Evolutionary conservation across 2,329 filamentous ascomycete species (phyloP).

Genomic region (Pseudopithomyces chartarum): DNA sequence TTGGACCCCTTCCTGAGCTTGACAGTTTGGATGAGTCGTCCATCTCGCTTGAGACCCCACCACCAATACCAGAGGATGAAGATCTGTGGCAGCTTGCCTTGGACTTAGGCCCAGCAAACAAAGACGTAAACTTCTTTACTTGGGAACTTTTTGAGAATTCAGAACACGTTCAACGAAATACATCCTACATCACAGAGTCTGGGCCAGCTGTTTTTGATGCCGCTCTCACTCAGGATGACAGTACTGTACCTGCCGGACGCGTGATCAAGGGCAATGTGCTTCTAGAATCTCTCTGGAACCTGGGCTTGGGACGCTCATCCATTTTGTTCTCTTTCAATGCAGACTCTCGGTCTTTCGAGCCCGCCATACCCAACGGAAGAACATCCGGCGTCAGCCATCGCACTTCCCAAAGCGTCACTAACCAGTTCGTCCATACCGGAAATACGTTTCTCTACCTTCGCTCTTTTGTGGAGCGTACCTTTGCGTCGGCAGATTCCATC

Average conservation of each 20-base stretch:
- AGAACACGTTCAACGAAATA: conserved; percentile 46
- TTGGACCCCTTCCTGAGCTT: conserved; percentile 44
- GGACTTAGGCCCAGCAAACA: conserved; percentile 35
- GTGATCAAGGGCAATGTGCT: conserved; percentile 45
- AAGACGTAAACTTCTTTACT: conserved; percentile 57
- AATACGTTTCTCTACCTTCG: conserved; percentile 41
- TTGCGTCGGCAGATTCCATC: conserved; percentile 39
- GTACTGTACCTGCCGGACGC: conserved; percentile 44
- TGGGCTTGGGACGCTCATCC: conserved; percentile 74
- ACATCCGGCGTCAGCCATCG: conserved; percentile 58
- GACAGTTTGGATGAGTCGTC: conserved; percentile 37
- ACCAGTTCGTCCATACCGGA: conserved; percentile 49
- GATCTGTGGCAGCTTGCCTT: conserved; percentile 48
- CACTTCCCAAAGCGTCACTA: conserved; percentile 58
- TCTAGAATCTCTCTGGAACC: conserved; percentile 62
- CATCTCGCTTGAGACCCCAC: conserved; percentile 30
- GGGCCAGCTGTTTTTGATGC: conserved; percentile 70
- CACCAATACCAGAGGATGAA: conserved; percentile 28
- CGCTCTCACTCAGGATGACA: conserved; percentile 51
- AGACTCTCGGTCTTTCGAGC: conserved; percentile 58
- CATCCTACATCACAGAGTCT: conserved; percentile 70
- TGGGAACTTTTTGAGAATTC: conserved; percentile 70
- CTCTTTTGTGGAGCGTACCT: conserved; percentile 44
- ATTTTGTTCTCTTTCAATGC: conserved; percentile 69
- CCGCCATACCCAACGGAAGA: conserved; percentile 49